Conservation (phyloP, 371 early-diverging fungal genomes). For the Mucor circinelloides region DNA sequence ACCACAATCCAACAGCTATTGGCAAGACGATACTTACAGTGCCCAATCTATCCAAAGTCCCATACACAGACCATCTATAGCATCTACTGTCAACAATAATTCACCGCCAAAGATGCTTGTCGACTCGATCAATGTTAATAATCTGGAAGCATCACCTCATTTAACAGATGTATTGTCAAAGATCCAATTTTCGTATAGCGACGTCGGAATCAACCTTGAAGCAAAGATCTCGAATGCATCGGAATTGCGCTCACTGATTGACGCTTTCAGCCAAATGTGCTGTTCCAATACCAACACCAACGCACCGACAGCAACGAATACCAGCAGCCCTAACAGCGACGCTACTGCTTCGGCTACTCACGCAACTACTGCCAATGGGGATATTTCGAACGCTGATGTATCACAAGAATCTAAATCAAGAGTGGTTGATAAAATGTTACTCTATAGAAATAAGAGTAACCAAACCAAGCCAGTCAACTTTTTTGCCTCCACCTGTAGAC, state of each 20-base stretch:
- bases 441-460: constrained; percentile 25
- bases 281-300: constrained; percentile 2
- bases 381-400: background rate
- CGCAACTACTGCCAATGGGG: background rate
- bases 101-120: constrained; percentile 2
- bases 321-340: background rate
- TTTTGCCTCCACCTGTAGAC: constrained; percentile 20
- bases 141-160: background rate
- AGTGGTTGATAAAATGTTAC: constrained; percentile 18
- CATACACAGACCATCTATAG: constrained; percentile 5
- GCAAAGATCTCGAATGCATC: constrained; percentile 35
- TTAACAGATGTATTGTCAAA: constrained; percentile 28
- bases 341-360: background rate
- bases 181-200: constrained; percentile 34
- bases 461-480: constrained; percentile 38
- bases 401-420: background rate
- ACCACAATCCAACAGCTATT: constrained; percentile 9
- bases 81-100: background rate
- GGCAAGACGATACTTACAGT: constrained; percentile 16
- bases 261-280: constrained; percentile 37
- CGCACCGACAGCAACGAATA: background rate
- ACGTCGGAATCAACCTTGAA: constrained; percentile 35
- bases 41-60: background rate
- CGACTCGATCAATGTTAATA: background rate
- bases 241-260: constrained; percentile 35